phyloP scores from a whole-genome alignment of 345 rosid genomes.

The Arabidopsis arenosa region DNA sequence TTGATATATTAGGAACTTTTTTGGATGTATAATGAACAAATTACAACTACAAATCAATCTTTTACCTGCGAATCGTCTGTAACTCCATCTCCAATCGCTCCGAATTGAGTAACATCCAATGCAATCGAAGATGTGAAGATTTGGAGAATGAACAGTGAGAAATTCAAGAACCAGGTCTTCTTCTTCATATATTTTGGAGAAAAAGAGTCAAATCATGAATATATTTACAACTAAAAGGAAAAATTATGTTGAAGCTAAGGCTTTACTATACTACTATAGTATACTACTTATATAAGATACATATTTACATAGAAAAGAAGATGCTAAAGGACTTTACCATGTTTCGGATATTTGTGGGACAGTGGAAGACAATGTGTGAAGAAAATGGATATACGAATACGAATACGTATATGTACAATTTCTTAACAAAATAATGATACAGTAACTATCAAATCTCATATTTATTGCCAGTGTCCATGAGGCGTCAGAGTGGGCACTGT shows the following conservation, averaged over 20 bases:
- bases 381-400: slow-evolving; percentile 20
- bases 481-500: slow-evolving; percentile 23
- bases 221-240: neutral
- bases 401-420: slow-evolving; percentile 13
- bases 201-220: neutral
- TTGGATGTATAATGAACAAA: slow-evolving; percentile 1
- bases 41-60: neutral
- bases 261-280: slow-evolving; percentile 4
- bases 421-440: neutral
- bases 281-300: slow-evolving; percentile 1
- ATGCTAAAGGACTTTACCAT: slow-evolving; percentile 43
- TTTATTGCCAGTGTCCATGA: slow-evolving; percentile 8
- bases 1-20: neutral
- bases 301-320: slow-evolving; percentile 33
- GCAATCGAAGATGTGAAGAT: slow-evolving; percentile 37
- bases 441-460: neutral
- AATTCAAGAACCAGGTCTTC: slow-evolving; percentile 34
- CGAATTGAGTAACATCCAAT: slow-evolving; percentile 44
- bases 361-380: slow-evolving; percentile 17
- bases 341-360: slow-evolving; percentile 23
- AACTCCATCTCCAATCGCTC: slow-evolving; percentile 49
- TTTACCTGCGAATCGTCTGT: slow-evolving; percentile 44
- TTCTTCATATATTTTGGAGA: slow-evolving; percentile 29
- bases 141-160: slow-evolving; percentile 38
- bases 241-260: neutral